phyloP scores from a whole-genome alignment of 345 rosid genomes.

The Eucalyptus decipiens region DNA sequence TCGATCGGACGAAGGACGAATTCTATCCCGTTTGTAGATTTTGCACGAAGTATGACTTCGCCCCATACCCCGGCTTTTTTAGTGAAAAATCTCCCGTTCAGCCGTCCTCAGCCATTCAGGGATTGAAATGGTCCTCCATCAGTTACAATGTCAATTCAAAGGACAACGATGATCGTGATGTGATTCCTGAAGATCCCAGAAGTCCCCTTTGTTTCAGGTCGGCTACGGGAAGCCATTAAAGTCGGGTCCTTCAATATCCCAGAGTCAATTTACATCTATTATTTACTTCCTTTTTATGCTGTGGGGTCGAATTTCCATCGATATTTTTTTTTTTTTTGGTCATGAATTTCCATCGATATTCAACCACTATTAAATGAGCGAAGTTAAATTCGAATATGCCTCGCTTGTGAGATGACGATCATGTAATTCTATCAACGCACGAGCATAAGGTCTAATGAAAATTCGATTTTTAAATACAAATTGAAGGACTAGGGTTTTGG shows the following conservation, averaged over 20 bases:
- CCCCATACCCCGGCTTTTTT: not conserved
- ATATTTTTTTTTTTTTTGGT: no score
- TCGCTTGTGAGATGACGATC: not conserved
- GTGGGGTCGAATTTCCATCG: not conserved
- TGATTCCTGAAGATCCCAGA: not conserved
- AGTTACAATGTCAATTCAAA: not conserved
- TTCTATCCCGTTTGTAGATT: not conserved
- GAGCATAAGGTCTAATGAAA: not conserved
- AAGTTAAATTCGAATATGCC: not conserved
- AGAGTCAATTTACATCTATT: not conserved
- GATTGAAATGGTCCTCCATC: not conserved
- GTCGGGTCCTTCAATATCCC: not conserved
- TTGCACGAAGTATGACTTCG: not conserved
- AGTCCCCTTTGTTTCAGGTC: not conserved
- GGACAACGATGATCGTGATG: not conserved
- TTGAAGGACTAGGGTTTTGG: not conserved
- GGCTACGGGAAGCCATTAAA: not conserved
- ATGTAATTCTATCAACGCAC: not conserved
- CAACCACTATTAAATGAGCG: not conserved
- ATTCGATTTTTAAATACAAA: not conserved
- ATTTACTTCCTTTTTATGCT: not conserved
- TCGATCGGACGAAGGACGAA: not conserved
- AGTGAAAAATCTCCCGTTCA: not conserved
- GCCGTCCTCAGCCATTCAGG: not conserved
- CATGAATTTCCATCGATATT: not conserved